phyloP scores from a whole-genome alignment of 208 protist species.

The Wallacemonas sp. region DNA sequence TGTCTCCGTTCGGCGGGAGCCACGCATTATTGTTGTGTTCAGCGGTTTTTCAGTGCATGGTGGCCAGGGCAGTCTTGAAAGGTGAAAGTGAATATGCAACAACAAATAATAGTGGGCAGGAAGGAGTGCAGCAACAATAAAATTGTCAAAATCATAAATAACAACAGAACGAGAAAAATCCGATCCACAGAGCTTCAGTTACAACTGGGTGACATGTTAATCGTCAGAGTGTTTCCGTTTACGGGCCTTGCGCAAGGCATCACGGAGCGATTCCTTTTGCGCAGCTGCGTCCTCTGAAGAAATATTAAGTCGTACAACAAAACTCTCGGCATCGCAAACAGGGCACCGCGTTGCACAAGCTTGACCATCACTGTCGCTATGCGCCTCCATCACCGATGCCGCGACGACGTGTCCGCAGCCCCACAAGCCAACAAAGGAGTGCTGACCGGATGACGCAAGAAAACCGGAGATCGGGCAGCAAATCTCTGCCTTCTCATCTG shows the following conservation, averaged over 20 bases:
- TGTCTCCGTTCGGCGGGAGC: too few relatives aligned
- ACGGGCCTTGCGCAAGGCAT: constrained; percentile 21
- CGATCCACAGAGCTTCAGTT: too few relatives aligned
- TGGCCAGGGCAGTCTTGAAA: too few relatives aligned
- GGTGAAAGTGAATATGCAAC: too few relatives aligned
- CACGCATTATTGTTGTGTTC: too few relatives aligned
- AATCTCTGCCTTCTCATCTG: constrained; percentile 29
- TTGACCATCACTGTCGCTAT: not conserved
- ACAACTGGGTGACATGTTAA: too few relatives aligned
- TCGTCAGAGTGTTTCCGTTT: constrained; percentile 37
- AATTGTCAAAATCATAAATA: too few relatives aligned
- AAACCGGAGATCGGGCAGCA: constrained; percentile 62
- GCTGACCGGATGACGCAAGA: constrained; percentile 41
- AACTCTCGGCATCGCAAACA: constrained; percentile 32
- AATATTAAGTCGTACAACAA: constrained; percentile 44
- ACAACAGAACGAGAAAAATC: too few relatives aligned
- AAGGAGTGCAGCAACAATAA: too few relatives aligned
- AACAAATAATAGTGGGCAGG: too few relatives aligned
- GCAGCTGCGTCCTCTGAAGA: constrained; percentile 25
- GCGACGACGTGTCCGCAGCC: constrained; percentile 73
- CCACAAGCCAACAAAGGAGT: constrained; percentile 77
- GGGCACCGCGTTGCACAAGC: constrained; percentile 41
- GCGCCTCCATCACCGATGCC: constrained; percentile 20
- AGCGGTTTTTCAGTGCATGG: too few relatives aligned
- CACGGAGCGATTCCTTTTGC: constrained; percentile 28